Base-by-base conservation (phyloP, 108 stramenopile genomes). In the Fragilariopsis cylindrus region DNA sequence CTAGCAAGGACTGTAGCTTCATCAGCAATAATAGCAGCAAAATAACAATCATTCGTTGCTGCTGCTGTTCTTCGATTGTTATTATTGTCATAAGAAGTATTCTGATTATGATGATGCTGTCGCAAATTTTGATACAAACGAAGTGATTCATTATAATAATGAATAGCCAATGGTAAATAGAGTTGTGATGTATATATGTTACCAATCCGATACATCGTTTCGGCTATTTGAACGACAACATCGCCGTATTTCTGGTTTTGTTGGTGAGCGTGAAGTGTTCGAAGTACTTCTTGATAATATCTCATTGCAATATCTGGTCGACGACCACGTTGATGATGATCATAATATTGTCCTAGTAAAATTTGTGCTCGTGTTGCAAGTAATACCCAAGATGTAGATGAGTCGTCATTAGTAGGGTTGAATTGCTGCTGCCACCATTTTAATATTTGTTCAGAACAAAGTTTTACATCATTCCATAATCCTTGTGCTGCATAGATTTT, bases 401-500 rank as follows among this genome's bases (percentile, higher is more conserved):
- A n/a, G 5, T 39, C 49, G 5, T 63, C 18, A 39, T 63, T 6
- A 3, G 15, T 39, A 5, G 42, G 30, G 62, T 63, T 39, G 40
- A 39, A 5, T 19, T 68, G 49, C 30, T 47, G 47, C 39, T 52
- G 49, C 18, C n/a, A 52, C 67, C 49, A 50, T 0, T 2, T 39
- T 19, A 68, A 52, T 16, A 68, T 16, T 8, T 18, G 12, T 15
- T 44, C 67, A 11, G 49, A 19, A 18, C 43, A 3, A 15, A 9
- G 18, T 18, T 68, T 68, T 15, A 48, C 48, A 18, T 30, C 49
- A 13, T 48, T 52, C 48, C 48, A 68, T 18, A 52, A 39, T 7
- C 67, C 67, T 44, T 68, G 67, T 13, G 67, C 67, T 3, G 49
- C 48, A 68, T 45, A 21, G 48, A 68, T 52, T 21, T 68, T 68